Percentiles rank a stretch among this genome's conserved stretches.
phyloP scores from a whole-genome alignment of 2,329 filamentous ascomycete genomes.

The Daldinia eschscholtzii region DNA sequence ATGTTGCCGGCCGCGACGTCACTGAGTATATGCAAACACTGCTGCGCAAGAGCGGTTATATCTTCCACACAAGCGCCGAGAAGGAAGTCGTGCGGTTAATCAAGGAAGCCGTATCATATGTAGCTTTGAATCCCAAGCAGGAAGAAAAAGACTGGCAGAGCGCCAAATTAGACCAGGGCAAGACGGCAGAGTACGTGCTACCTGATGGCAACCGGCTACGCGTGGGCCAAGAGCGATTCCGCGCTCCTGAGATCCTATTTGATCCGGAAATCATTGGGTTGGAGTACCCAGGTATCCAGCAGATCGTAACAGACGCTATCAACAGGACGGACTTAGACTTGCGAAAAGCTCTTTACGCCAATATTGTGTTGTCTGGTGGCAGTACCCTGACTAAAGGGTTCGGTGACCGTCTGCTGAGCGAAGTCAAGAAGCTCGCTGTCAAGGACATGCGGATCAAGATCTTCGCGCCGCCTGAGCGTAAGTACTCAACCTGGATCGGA shows the following conservation, averaged over 20 bases:
- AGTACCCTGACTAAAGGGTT: slow-evolving; percentile 98
- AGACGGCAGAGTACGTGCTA: slow-evolving; percentile 86
- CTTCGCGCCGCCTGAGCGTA: slow-evolving; percentile 95
- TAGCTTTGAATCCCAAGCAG: slow-evolving; percentile 88
- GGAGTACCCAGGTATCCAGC: slow-evolving; percentile 96
- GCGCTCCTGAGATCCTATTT: slow-evolving; percentile 96
- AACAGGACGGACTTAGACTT: slow-evolving; percentile 95
- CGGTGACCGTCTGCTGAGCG: slow-evolving; percentile 89
- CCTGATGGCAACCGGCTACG: slow-evolving; percentile 93
- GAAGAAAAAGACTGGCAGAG: slow-evolving; percentile 97
- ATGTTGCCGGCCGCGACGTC: slow-evolving; percentile 95
- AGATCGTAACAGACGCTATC: slow-evolving; percentile 97
- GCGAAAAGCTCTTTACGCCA: slow-evolving; percentile 92
- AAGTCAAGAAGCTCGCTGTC: slow-evolving; percentile 92
- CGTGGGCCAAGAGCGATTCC: slow-evolving; percentile 93
- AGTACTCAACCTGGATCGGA: slow-evolving; percentile 99
- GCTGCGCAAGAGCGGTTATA: slow-evolving; percentile 89
- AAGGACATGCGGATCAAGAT: slow-evolving; percentile 99
- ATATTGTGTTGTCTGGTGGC: slow-evolving; percentile 96
- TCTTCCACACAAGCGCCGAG: slow-evolving; percentile 98
- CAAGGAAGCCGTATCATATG: slow-evolving; percentile 94
- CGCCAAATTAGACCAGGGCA: slow-evolving; percentile 80
- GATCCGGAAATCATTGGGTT: slow-evolving; percentile 97
- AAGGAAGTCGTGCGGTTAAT: slow-evolving; percentile 98
- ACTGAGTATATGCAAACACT: slow-evolving; percentile 95